Percentiles rank a stretch among this genome's conserved stretches.
phyloP scores from a whole-genome alignment of 345 rosid genomes.

The Sonneratia alba region DNA sequence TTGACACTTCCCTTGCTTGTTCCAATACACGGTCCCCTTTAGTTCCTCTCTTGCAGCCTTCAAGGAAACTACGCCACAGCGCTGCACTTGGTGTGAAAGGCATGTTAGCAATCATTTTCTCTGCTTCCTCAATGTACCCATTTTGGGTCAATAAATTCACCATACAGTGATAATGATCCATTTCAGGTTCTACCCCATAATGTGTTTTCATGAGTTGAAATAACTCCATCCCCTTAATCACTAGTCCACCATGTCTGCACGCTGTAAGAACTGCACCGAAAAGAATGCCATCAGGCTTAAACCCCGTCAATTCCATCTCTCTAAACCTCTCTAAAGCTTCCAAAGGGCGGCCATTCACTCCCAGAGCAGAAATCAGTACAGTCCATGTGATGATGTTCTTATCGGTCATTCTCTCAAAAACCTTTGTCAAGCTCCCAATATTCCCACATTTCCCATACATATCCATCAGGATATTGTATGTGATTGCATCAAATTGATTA shows the following conservation, averaged over 20 bases:
- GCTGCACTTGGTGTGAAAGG: slow-evolving; percentile 57
- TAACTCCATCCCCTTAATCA: slow-evolving; percentile 61
- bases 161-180: slow-evolving; percentile 64
- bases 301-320: slow-evolving; percentile 43
- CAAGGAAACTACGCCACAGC: slow-evolving; percentile 71
- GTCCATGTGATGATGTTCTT: slow-evolving; percentile 82
- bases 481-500: slow-evolving; percentile 40
- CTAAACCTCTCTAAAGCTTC: slow-evolving; percentile 56
- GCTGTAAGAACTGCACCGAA: slow-evolving; percentile 56
- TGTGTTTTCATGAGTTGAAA: slow-evolving; percentile 41
- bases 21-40: neutral
- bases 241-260: slow-evolving; percentile 70
- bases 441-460: slow-evolving; percentile 93
- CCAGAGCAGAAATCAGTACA: slow-evolving; percentile 58
- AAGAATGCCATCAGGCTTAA: slow-evolving; percentile 61
- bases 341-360: slow-evolving; percentile 45
- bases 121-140: slow-evolving; percentile 61
- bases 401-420: slow-evolving; percentile 35
- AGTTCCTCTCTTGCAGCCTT: slow-evolving; percentile 41
- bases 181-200: slow-evolving; percentile 51
- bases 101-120: slow-evolving; percentile 51
- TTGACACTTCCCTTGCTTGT: neutral
- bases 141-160: slow-evolving; percentile 59
- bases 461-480: slow-evolving; percentile 63
- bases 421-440: slow-evolving; percentile 32